Conservation (phyloP, 1,139 yeast species). For the Kluyveromyces sp. region DNA sequence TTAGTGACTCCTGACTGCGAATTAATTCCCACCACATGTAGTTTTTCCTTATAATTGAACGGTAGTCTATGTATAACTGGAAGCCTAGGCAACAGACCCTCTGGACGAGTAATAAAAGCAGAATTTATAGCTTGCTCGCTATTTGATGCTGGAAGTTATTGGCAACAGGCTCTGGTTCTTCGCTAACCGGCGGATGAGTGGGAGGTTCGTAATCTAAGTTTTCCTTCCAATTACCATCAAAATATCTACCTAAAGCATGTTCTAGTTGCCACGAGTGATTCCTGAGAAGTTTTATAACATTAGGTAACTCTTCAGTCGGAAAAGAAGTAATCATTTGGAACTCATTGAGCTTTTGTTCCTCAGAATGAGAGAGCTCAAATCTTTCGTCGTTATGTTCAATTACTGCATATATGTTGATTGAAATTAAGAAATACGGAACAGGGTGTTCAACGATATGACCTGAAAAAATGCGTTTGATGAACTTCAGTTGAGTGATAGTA, state of each 20-base stretch:
- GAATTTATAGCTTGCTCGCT: no score
- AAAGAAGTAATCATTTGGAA: slow-evolving; percentile 34
- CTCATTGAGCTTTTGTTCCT: slow-evolving; percentile 33
- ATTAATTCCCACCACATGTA: slow-evolving; percentile 19
- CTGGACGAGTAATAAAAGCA: no score
- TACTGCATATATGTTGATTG: slow-evolving; percentile 16
- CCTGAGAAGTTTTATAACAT: slow-evolving; percentile 28
- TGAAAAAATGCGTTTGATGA: no score
- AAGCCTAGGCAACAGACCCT: slow-evolving; percentile 20
- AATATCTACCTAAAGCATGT: slow-evolving; percentile 33
- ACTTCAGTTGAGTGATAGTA: no score
- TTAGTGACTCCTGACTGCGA: slow-evolving; percentile 7
- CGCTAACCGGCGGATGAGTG: slow-evolving; percentile 9
- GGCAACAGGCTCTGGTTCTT: slow-evolving; percentile 13
- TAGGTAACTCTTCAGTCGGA: slow-evolving; percentile 30
- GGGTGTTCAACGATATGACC: no score
- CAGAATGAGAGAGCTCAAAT: slow-evolving; percentile 31
- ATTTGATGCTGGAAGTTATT: neutral
- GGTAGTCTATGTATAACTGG: slow-evolving; percentile 31
- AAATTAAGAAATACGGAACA: no score
- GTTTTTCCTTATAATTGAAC: slow-evolving; percentile 19
- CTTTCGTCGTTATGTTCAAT: slow-evolving; percentile 17
- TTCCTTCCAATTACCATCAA: slow-evolving; percentile 32
- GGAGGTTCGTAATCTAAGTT: slow-evolving; percentile 10
- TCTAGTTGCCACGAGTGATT: slow-evolving; percentile 36